Evolutionary conservation across 1,139 yeast genomes (phyloP), one percentile per base, ranked within the genome.

Genomic region (Sugiyamaella sp.): DNA sequence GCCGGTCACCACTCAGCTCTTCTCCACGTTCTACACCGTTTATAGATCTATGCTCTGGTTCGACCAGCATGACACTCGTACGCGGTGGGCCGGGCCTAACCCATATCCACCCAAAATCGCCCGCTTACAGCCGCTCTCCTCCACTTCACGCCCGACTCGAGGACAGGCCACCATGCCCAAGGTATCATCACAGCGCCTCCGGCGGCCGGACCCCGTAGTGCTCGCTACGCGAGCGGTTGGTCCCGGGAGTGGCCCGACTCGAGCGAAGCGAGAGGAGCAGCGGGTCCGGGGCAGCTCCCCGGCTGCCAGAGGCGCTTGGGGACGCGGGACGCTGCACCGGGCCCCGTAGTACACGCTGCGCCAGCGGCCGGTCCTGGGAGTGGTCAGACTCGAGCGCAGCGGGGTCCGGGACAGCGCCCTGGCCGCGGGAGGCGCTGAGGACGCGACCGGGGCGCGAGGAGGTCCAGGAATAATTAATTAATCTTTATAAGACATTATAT

Each of bases 401-500:
- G 4, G 17, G 17, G 17, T 35, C 4, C 3, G 20, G 40, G 17
- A 17, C 40, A n/a, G 14, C 12, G 14, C 38, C 38, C 12, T n/a
- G 12, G 38, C 19, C 38, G 38, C 38, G 12, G 19, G 38, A 33
- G 57, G 49, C 44, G 14, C n/a, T n/a, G n/a, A n/a, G n/a, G n/a
- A n/a, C n/a, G n/a, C n/a, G n/a, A 41, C 41, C 47, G 19, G 16
- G 37, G 45, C 10, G 51, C 8, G 22, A 38, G 6, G 4, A 20
- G 10, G 3, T 10, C n/a, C 12, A 17, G 16, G 17, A 9, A 32
- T 40, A 35, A 40, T 40, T 25, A 27, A 46, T 46, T 47, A 47
- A 47, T 40, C 45, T 39, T 47, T 32, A 48, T 41, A 46, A 46
- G 17, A 20, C 38, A 43, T 29, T 39, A 20, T 48, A 40, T 48